These are phyloP conservation scores for Wickerhamomyces sp. DNA, from an alignment of 1,139 yeast species.

Conservation along the genomic window DNA sequence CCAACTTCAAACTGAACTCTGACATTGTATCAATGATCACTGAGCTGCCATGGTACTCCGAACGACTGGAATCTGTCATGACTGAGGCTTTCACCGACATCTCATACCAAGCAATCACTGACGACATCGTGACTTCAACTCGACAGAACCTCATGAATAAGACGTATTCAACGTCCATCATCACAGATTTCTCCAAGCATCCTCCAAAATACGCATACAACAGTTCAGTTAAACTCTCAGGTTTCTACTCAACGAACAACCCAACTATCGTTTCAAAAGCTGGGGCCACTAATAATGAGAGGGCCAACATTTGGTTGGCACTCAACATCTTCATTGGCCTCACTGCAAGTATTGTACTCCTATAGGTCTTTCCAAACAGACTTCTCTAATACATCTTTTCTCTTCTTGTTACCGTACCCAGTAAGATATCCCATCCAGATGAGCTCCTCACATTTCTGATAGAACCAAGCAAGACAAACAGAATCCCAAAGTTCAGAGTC, in stretches of 20 bases:
- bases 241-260: too few species aligned
- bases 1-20: slow-evolving; percentile 16
- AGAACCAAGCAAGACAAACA: slow-evolving; percentile 46
- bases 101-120: neutral
- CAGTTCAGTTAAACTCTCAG: neutral
- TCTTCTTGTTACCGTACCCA: slow-evolving; percentile 32
- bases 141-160: neutral
- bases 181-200: neutral
- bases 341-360: too few species aligned
- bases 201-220: slow-evolving; percentile 5
- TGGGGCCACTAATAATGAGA: neutral
- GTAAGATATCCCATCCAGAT: slow-evolving; percentile 49
- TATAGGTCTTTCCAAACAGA: slow-evolving; percentile 54
- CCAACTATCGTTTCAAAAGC: neutral
- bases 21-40: slow-evolving; percentile 27
- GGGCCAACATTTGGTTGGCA: too few species aligned
- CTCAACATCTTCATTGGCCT: too few species aligned
- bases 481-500: slow-evolving; percentile 40
- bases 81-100: slow-evolving; percentile 14
- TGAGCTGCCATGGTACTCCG: slow-evolving; percentile 35
- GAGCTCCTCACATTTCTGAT: slow-evolving; percentile 53
- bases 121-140: neutral
- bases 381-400: slow-evolving; percentile 51
- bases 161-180: neutral
- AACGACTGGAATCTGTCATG: slow-evolving; percentile 27